Conservation (phyloP, 192 early-diverging fungal genomes). For the Globomyces pollinis-pini region DNA sequence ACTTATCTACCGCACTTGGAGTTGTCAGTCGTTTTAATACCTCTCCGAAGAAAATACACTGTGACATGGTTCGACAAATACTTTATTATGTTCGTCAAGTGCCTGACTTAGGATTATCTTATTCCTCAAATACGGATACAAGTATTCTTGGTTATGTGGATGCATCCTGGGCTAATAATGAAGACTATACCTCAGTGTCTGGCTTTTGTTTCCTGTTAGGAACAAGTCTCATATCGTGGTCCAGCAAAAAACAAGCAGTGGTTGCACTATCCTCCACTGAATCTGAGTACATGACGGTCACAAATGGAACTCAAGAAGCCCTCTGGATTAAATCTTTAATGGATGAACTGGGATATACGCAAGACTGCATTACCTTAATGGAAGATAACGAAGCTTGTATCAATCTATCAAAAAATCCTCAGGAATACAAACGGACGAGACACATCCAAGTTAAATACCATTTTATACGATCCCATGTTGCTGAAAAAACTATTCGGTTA, state of each 20-base stretch:
- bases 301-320: background rate
- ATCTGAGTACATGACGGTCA: background rate
- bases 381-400: constrained; percentile 5
- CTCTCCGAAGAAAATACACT: background rate
- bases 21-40: background rate
- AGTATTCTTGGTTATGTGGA: background rate
- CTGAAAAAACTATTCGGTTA: constrained; percentile 9
- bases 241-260: background rate
- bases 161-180: background rate
- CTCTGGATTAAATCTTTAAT: background rate
- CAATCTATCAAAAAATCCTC: constrained; percentile 17
- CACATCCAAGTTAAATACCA: constrained; percentile 24
- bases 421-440: constrained; percentile 23
- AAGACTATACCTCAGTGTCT: background rate
- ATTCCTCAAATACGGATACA: background rate
- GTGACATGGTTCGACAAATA: background rate
- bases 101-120: background rate
- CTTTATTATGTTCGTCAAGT: background rate
- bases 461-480: constrained; percentile 25
- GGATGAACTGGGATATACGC: background rate
- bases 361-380: background rate
- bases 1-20: constrained; percentile 14
- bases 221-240: background rate
- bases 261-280: background rate
- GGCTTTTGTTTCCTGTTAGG: background rate